Base-by-base conservation (phyloP, 108 stramenopile genomes). In the Schizochytrium sp. region DNA sequence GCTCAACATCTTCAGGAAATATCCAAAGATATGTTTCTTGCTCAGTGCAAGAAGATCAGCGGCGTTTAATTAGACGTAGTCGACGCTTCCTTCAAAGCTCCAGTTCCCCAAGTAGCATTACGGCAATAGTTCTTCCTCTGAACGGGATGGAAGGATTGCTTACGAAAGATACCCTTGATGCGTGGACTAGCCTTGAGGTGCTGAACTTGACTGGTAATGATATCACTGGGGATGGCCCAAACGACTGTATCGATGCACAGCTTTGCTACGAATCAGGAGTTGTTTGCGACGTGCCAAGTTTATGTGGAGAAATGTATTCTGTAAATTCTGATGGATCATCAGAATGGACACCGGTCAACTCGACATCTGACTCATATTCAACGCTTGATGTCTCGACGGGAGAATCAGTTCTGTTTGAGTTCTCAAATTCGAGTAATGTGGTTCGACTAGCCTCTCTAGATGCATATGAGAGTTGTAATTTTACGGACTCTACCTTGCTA, bases 141-240 rank as follows among this genome's bases (percentile, higher is more conserved):
- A 69, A 69, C 44, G 64, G 64, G 42, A 38, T 69, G 42, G 64
- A 69, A 44, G 64, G 64, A 38, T 38, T 69, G 19, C 28, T 69
- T 0, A 10, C 64, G 10, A 5, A 38, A 8, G 64, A 69, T 8
- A 3, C 44, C 15, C 40, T 69, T 38, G 64, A 69, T 38, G 42
- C 64, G 42, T 69, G 40, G 40, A 69, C 64, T 38, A 69, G 44
- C 28, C 44, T 69, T 44, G 42, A 69, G 64, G 42, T 69, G 42
- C 64, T 69, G 42, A 69, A 69, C 44, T 44, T 69, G 7, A 44
- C 64, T 15, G 64, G 64, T 8, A 69, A 69, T 15, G 64, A 69
- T 44, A 69, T 69, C 28, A 69, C 64, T 7, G 64, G 64, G 5
- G 64, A 69, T 44, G 64, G 64, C 7, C 64, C 64, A 44, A 38